Conservation (phyloP, 345 rosid species). For the Fremontodendron californicum region DNA sequence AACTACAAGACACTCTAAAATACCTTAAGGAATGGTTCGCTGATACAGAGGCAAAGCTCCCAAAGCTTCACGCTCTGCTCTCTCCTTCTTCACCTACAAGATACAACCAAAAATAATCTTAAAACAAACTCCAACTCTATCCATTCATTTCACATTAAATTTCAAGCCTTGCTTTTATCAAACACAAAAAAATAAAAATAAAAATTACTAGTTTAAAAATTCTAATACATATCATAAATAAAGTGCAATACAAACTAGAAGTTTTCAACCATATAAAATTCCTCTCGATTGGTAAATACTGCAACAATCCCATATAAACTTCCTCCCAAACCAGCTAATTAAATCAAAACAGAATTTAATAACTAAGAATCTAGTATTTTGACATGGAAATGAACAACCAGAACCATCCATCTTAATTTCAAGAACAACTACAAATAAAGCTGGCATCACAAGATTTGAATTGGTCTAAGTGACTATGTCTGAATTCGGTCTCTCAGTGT, state of each 20-base stretch:
- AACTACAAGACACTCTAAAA: background rate
- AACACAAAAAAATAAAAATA: background rate
- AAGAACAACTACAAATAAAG: background rate
- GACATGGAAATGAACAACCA: background rate
- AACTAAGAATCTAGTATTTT: background rate
- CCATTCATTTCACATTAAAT: background rate
- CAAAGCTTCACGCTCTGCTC: slow-evolving; percentile 77
- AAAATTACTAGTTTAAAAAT: background rate
- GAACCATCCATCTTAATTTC: background rate
- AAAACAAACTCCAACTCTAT: background rate
- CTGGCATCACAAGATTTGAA: background rate
- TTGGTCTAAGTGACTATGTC: background rate
- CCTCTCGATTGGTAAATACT: background rate
- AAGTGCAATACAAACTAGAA: background rate
- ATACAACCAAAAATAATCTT: background rate
- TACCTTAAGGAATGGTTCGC: slow-evolving; percentile 68
- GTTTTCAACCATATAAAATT: background rate
- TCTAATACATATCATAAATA: background rate
- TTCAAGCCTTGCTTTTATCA: background rate
- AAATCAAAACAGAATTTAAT: background rate
- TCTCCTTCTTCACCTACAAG: slow-evolving; percentile 80
- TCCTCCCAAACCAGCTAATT: background rate
- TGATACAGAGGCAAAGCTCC: slow-evolving; percentile 93
- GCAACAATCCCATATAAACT: background rate
- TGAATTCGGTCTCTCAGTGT: no score